Base-by-base conservation (phyloP, 2,329 filamentous ascomycete species). In the Graphiopsis chlorocephala region DNA sequence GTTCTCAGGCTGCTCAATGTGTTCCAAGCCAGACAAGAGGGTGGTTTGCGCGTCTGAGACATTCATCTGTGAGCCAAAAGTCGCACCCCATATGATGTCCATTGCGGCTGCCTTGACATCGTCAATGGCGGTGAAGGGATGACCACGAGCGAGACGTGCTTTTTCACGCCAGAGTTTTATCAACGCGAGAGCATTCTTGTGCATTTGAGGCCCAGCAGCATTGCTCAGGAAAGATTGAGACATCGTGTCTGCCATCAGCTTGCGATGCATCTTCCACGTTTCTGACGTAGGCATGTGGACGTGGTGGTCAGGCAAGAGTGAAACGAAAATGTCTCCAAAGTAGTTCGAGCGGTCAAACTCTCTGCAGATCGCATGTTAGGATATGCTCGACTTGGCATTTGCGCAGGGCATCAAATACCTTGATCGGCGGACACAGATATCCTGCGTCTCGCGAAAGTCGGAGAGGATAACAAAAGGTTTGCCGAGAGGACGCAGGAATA, bases 401-500 rank as follows among this genome's bases (percentile, higher is more conserved):
- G 38, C n/a, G n/a, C 38, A 45, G n/a, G 8, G n/a, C n/a, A 35
- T 20, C 17, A 57, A 81, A 55, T 77, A 60, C 57, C 57, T 78
- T 29, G 68, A 69, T 15, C 80, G 78, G 1, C 80, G 77, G 5
- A 79, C 70, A 28, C 83, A 74, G 50, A 84, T 75, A 67, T 83
- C 81, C 68, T 82, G 78, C 17, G 73, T 71, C 69, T 82, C 81
- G 3, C 73, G 72, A 11, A 74, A 78, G 64, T 82, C 81, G 23
- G 76, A 73, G 4, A 85, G 66, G 4, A 85, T 63, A 0, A 85
- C 73, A 70, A 75, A 78, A 2, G 82, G 83, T 29, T 73, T 73
- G 1, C 69, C 67, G 17, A 82, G 75, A 0, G 83, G 82, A 7
- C 73, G 72, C 61, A 83, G 70, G 69, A 84, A 85, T 6, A 81